phyloP scores from a whole-genome alignment of 2,329 filamentous ascomycete species.

The Diaporthe longicolla region DNA sequence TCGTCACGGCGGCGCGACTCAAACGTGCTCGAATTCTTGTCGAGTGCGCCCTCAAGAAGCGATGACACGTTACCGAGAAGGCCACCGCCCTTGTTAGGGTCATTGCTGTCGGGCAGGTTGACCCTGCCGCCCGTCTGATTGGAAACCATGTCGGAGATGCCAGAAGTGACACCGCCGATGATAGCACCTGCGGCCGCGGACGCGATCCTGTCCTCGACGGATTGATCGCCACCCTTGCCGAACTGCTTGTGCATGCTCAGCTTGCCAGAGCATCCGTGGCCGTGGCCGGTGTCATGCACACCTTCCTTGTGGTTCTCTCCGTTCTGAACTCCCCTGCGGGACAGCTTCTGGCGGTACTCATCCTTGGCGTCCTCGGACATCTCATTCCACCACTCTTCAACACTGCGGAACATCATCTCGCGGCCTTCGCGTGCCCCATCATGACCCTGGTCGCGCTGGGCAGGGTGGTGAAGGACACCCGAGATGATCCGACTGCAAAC shows the following conservation, averaged over 20 bases:
- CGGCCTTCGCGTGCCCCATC: constrained; percentile 82
- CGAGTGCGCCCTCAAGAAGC: constrained; percentile 64
- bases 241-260: constrained; percentile 82
- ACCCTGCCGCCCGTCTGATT: constrained; percentile 58
- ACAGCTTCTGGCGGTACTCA: constrained; percentile 80
- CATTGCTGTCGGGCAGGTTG: constrained; percentile 53
- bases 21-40: constrained; percentile 64
- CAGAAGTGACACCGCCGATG: constrained; percentile 70
- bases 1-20: constrained; percentile 66
- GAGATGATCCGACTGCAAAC: constrained; percentile 82
- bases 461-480: constrained; percentile 91
- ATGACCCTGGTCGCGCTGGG: constrained; percentile 77
- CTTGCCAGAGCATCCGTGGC: constrained; percentile 85
- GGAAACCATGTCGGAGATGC: constrained; percentile 61
- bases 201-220: constrained; percentile 69
- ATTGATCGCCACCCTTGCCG: constrained; percentile 57
- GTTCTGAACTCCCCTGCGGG: constrained; percentile 80
- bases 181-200: constrained; percentile 69
- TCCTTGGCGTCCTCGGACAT: constrained; percentile 74
- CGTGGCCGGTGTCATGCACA: constrained; percentile 85
- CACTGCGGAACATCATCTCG: constrained; percentile 81
- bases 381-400: constrained; percentile 85
- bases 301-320: constrained; percentile 91
- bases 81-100: constrained; percentile 70
- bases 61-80: constrained; percentile 79